Evolutionary conservation across 2,329 filamentous ascomycete genomes (phyloP), one percentile per base, ranked within the genome.

Genomic region (Fusarium sp.): DNA sequence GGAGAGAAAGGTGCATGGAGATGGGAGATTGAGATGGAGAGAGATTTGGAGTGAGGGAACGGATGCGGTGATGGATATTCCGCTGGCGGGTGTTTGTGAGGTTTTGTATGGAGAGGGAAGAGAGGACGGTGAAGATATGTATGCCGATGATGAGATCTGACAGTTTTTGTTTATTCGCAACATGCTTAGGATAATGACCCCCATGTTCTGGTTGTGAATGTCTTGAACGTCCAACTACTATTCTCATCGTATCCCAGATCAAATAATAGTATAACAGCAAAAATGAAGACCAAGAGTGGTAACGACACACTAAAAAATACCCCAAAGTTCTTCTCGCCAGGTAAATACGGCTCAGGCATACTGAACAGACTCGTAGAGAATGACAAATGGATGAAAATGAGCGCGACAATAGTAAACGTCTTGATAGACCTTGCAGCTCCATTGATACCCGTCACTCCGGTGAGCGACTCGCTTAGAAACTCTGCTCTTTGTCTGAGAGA

Each of bases 61-160:
- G 0, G 96, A 99, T 85, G 96, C 94, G 3, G 96, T 98, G 12
- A 93, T 99, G 93, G 96, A 99, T 83, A 92, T 99, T 54, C 96
- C 96, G 12, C 88, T 98, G 73, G 95, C 94, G 15, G 96, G 95
- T 2, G 95, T 98, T 4, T 98, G 95, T 79, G 95, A 99, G 84
- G 91, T 99, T 38, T 80, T 99, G 27, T 99, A 98, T 81, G 95
- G 94, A 0, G 88, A 89, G 80, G 83, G 77, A 70, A 83, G 75
- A 64, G 81, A 80, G 21, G 76, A 78, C 7, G 72, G 51, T 3
- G 78, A 78, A 15, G 75, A 78, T 3, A 52, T 46, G 18, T 59
- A 76, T 31, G 54, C 60, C 12, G 60, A 72, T n/a, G 60, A 72
- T 39, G 51, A 69, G 23, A 49, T 23, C 4, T 58, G 41, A 58